Evolutionary conservation across 2,329 filamentous ascomycete genomes (phyloP), one percentile per base, ranked within the genome.

Genomic region (Ustulina deusta): DNA sequence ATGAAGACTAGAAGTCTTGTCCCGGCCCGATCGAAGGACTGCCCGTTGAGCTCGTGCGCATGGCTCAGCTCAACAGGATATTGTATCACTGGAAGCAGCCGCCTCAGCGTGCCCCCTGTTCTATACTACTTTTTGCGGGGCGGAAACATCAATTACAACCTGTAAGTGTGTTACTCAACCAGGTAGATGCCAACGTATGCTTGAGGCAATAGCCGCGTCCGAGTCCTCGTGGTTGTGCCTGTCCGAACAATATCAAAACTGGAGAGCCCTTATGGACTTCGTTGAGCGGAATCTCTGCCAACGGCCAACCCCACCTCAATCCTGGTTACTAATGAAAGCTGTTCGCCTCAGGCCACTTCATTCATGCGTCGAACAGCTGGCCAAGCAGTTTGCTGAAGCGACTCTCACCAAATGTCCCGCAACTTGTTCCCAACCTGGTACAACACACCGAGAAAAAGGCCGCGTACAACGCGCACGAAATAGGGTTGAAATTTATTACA

Each of bases 121-220:
- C 38, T 69, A 67, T 40, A 6, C 1, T 20, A 38, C 54, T 11
- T 66, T 69, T 55, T 13, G n/a, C 11, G 5, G 17, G 2, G 38
- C 25, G 6, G 58, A 66, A 29, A 34, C 11, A 11, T 25, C 58
- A 38, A 56, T 66, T 13, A 48, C 38, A 9, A 29, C 22, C 7
- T 11, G 32, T n/a, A n/a, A n/a, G n/a, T 10, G 63, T 66, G n/a
- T 48, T 69, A 29, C 58, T 63, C 20, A 63, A 56, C 54, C 52
- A 66, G 38, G 20, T 66, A n/a, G 63, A 60, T 38, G 38, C 34
- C 13, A 25, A 13, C 20, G 66, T 69, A 29, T 66, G 17, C 59
- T 54, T 6, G 59, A 66, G 13, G 66, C 63, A 9, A 66, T 63
- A n/a, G 48, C 55, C 3, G 49, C 63, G 25, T 20, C 3, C 20